phyloP scores from a whole-genome alignment of 108 stramenopile species.

The Asterionellopsis glacialis region DNA sequence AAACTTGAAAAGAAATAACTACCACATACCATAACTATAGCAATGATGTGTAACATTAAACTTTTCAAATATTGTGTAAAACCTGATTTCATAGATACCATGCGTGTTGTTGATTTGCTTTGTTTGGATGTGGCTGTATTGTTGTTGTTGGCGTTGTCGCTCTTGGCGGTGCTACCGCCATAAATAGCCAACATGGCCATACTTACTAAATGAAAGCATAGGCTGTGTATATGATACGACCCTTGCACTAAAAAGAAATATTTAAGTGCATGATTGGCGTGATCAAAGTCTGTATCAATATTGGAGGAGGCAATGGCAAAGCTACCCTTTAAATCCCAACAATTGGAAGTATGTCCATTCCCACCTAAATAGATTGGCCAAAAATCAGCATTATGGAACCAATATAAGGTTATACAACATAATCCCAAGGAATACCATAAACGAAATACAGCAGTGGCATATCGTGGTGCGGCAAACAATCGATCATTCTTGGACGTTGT shows the following conservation, averaged over 20 bases:
- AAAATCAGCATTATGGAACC: constrained; percentile 59
- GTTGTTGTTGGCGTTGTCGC: constrained; percentile 8
- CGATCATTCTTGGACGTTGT: constrained; percentile 11
- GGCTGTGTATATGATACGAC: constrained; percentile 74
- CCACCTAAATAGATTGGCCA: constrained; percentile 75
- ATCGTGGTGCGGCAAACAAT: constrained; percentile 67
- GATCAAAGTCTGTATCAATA: constrained; percentile 59
- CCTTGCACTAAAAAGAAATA: constrained; percentile 72
- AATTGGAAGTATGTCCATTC: constrained; percentile 48
- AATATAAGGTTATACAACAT: constrained; percentile 38
- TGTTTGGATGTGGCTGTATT: background rate
- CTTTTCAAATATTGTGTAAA: constrained; percentile 38
- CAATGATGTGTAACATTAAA: constrained; percentile 60
- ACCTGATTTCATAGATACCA: constrained; percentile 34
- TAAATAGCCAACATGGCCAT: constrained; percentile 42
- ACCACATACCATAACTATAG: constrained; percentile 43
- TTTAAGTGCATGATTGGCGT: constrained; percentile 45
- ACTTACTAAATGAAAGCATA: constrained; percentile 62
- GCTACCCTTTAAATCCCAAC: constrained; percentile 73
- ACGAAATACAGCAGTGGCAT: constrained; percentile 79
- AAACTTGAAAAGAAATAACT: constrained; percentile 66
- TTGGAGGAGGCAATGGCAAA: constrained; percentile 31
- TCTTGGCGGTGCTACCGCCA: background rate
- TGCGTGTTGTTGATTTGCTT: constrained; percentile 5
- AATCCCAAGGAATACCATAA: constrained; percentile 42